A percentile compares a stretch with the other conserved stretches of the same genome.
Evolutionary conservation across 208 protist genomes (phyloP).

Genomic region (Trypanosoma cruzi): DNA sequence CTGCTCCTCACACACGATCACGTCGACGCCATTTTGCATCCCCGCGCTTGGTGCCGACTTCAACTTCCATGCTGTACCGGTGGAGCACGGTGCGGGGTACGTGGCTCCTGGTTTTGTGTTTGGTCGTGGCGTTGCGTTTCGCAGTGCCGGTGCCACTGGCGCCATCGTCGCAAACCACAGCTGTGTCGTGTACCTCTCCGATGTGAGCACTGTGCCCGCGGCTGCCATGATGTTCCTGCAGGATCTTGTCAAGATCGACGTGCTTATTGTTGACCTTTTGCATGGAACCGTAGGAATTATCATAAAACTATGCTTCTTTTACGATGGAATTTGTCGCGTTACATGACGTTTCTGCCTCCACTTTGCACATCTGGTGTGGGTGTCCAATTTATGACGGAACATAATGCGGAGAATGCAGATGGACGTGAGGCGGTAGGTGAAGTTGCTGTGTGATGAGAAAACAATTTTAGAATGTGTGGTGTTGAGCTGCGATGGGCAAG

Average conservation of each 20-base stretch:
- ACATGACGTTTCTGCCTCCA: no score
- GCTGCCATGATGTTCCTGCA: conserved; percentile 63
- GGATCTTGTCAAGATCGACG: conserved; percentile 81
- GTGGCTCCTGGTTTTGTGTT: conserved; percentile 86
- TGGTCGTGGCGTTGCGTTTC: conserved; percentile 65
- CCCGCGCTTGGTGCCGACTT: conserved; percentile 43
- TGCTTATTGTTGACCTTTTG: conserved; percentile 79
- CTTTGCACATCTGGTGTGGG: no score
- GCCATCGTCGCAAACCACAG: conserved; percentile 23
- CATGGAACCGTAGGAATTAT: conserved; percentile 57
- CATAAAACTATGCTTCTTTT: no score
- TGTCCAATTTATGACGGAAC: no score
- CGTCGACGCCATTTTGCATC: conserved; percentile 65
- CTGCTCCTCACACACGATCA: conserved; percentile 91
- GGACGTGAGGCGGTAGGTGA: no score
- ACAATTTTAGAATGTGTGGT: no score
- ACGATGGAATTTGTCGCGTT: no score
- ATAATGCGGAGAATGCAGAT: no score
- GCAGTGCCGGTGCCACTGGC: conserved; percentile 31
- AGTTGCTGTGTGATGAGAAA: no score
- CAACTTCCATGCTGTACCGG: conserved; percentile 68
- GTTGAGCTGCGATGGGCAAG: no score
- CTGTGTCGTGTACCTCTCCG: conserved; percentile 87
- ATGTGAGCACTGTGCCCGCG: conserved; percentile 57
- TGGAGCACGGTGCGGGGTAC: conserved; percentile 78